Evolutionary conservation across 768 basidiomycete genomes (phyloP).

Genomic region (Trametes sanguinea): DNA sequence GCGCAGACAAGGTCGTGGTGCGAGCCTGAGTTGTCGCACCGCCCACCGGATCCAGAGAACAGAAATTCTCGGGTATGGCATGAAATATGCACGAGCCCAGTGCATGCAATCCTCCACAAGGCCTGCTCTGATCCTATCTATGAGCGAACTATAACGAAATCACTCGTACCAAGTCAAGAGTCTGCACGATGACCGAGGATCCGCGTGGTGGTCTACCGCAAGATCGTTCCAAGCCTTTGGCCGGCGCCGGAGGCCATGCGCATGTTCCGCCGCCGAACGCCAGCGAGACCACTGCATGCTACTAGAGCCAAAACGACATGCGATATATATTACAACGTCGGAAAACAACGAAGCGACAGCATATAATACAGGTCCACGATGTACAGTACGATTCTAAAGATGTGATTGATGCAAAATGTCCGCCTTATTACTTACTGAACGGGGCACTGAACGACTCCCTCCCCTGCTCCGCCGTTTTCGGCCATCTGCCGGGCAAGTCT

Average conservation of each 20-base stretch:
- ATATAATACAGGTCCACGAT: not conserved
- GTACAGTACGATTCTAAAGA: not conserved
- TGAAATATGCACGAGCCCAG: not conserved
- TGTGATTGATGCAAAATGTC: too few relatives aligned
- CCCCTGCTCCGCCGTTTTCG: not conserved
- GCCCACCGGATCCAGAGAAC: conserved; percentile 2
- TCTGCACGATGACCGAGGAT: not conserved
- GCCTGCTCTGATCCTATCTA: not conserved
- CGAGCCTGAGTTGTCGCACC: conserved; percentile 16
- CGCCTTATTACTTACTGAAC: conserved; percentile 14
- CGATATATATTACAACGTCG: not conserved
- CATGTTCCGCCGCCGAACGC: conserved; percentile 2
- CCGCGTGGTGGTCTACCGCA: conserved; percentile 13
- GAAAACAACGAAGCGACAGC: not conserved
- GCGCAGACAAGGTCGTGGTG: conserved; percentile 10
- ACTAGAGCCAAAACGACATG: not conserved
- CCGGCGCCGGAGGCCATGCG: conserved; percentile 9
- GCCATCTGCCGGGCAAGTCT: conserved; percentile 22
- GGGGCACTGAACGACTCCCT: conserved; percentile 17
- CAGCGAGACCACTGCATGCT: not conserved
- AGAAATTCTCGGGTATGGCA: conserved; percentile 7
- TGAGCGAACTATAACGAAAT: not conserved
- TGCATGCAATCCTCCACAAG: not conserved
- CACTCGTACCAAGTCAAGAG: not conserved
- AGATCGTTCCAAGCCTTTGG: conserved; percentile 2